Conservation (phyloP, 1,284 basidiomycete species). For the Spongispora temasekensis region DNA sequence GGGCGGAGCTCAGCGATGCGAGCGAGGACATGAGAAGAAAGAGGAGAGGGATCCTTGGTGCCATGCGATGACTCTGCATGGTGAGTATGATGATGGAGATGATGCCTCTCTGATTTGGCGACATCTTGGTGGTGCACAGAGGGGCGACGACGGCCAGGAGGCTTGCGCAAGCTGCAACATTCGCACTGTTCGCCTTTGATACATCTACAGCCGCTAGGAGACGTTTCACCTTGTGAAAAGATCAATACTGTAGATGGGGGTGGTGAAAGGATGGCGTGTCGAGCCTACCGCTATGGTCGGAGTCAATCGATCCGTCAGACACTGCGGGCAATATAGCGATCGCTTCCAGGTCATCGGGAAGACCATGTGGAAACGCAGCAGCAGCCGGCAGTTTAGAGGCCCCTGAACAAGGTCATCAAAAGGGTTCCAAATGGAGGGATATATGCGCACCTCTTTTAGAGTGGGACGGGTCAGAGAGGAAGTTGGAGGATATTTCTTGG, state of each 20-base stretch:
- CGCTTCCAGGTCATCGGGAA: constrained; percentile 64
- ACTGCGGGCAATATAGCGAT: constrained; percentile 49
- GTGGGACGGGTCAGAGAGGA: constrained; percentile 34
- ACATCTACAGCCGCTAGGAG: constrained; percentile 49
- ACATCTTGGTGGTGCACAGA: constrained; percentile 34
- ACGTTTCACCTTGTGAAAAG: constrained; percentile 40
- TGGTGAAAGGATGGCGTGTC: constrained; percentile 33
- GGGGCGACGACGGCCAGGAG: constrained; percentile 32
- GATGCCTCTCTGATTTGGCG: constrained; percentile 26
- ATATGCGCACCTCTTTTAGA: constrained; percentile 59
- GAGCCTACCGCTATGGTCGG: constrained; percentile 50
- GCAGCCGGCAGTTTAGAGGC: constrained; percentile 56
- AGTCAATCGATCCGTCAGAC: constrained; percentile 48
- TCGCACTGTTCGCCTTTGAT: constrained; percentile 47
- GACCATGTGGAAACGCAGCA: constrained; percentile 72
- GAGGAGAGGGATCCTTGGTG: constrained; percentile 16
- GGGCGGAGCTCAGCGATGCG: constrained; percentile 59
- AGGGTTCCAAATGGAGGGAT: background rate
- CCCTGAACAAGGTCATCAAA: constrained; percentile 37
- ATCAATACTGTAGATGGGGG: constrained; percentile 35
- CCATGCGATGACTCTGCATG: constrained; percentile 17
- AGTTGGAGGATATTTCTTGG: constrained; percentile 36
- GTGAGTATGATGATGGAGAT: constrained; percentile 13
- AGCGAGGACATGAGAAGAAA: constrained; percentile 46
- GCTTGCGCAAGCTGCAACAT: constrained; percentile 54